Percentiles rank a stretch among this genome's conserved stretches.
phyloP scores from a whole-genome alignment of 441 rosid species.

The Mallotus japonicus region DNA sequence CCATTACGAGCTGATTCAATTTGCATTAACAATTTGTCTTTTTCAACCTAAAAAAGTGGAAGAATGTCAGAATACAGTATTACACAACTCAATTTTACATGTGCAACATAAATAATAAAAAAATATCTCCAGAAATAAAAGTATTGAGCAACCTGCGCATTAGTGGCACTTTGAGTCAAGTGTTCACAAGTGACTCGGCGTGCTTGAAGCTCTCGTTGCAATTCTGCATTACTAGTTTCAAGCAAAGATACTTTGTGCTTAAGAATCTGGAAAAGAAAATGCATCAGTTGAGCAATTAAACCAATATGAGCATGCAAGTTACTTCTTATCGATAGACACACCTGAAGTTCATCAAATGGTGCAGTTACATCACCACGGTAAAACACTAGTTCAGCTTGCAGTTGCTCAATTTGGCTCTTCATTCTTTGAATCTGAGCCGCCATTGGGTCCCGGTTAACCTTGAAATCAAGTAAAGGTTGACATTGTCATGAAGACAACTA shows the following conservation, averaged over 20 bases:
- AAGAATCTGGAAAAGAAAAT: slow-evolving; percentile 54
- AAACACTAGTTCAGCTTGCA: slow-evolving; percentile 76
- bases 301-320: slow-evolving; percentile 11
- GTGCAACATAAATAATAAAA: neutral
- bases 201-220: slow-evolving; percentile 74
- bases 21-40: slow-evolving; percentile 77
- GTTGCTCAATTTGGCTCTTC: slow-evolving; percentile 93
- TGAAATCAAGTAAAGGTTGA: slow-evolving; percentile 10
- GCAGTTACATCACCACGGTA: slow-evolving; percentile 65
- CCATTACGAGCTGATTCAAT: slow-evolving; percentile 82
- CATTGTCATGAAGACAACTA: slow-evolving; percentile 10
- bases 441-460: slow-evolving; percentile 95
- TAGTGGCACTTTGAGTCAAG: slow-evolving; percentile 67
- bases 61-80: neutral
- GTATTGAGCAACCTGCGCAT: slow-evolving; percentile 64
- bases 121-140: slow-evolving; percentile 1
- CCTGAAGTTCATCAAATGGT: slow-evolving; percentile 92
- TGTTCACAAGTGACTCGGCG: slow-evolving; percentile 68
- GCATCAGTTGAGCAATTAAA: slow-evolving; percentile 22
- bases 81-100: neutral
- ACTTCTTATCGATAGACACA: slow-evolving; percentile 22
- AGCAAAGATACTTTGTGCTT: slow-evolving; percentile 82
- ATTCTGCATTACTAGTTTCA: slow-evolving; percentile 79
- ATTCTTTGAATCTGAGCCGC: slow-evolving; percentile 78
- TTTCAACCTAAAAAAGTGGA: slow-evolving; percentile 63